These are phyloP conservation scores for Nemania abortiva DNA, from an alignment of 2,329 filamentous ascomycete genomes.

Conservation along the genomic window DNA sequence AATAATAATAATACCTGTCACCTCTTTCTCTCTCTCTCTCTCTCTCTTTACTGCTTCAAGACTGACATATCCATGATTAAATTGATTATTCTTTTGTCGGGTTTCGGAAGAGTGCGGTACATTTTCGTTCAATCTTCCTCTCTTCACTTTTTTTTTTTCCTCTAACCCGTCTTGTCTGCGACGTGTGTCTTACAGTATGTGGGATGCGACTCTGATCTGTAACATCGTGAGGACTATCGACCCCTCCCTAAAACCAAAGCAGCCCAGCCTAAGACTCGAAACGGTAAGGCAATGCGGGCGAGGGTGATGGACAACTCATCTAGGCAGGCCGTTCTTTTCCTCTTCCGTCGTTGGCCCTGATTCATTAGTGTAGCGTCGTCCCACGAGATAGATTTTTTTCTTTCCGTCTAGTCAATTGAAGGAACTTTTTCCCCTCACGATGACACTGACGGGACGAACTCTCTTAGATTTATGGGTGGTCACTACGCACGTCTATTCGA, in stretches of 20 bases:
- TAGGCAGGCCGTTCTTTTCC: slow-evolving; percentile 25
- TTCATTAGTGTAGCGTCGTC: slow-evolving; percentile 7
- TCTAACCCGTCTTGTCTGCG: slow-evolving; percentile 2
- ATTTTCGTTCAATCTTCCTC: background rate
- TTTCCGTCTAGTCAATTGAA: slow-evolving; percentile 8
- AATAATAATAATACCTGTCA: background rate
- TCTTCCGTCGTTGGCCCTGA: slow-evolving; percentile 18
- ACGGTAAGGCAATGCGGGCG: slow-evolving; percentile 35
- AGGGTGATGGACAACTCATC: slow-evolving; percentile 40
- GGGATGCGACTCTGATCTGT: slow-evolving; percentile 13
- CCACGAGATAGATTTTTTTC: background rate
- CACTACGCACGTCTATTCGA: background rate
- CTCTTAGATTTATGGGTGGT: background rate
- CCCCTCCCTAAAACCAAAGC: slow-evolving; percentile 17
- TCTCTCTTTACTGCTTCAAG: background rate
- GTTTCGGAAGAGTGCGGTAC: background rate
- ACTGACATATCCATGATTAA: background rate
- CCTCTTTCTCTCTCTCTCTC: background rate
- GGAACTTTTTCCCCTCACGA: background rate
- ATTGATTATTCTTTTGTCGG: background rate
- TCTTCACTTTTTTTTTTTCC: background rate
- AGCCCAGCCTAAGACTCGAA: slow-evolving; percentile 23
- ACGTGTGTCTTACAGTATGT: background rate
- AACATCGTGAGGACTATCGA: slow-evolving; percentile 9
- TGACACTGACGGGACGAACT: slow-evolving; percentile 1